phyloP scores from a whole-genome alignment of 139 green algal genomes.

The Chloropicon primus region DNA sequence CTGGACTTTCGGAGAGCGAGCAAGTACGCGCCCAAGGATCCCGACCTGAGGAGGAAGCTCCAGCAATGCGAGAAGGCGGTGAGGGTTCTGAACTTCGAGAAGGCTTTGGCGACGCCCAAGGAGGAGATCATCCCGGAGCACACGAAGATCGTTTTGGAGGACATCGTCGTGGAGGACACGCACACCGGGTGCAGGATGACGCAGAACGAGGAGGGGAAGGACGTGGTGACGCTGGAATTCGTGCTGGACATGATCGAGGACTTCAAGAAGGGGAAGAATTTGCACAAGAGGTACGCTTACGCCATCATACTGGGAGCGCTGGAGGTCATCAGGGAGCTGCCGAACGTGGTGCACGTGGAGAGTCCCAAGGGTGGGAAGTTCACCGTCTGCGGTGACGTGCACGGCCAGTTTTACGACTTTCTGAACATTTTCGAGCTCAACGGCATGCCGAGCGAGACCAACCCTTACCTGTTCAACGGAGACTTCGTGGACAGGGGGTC shows the following conservation, averaged over 20 bases:
- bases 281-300: constrained; percentile 40
- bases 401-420: constrained; percentile 89
- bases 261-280: constrained; percentile 69
- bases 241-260: constrained; percentile 74
- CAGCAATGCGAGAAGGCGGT: constrained; percentile 76
- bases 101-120: constrained; percentile 28
- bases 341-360: constrained; percentile 61
- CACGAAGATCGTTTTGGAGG: background rate
- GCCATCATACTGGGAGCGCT: background rate
- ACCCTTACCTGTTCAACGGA: constrained; percentile 98
- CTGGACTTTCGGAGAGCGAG: constrained; percentile 70
- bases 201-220: constrained; percentile 41
- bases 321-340: constrained; percentile 32
- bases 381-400: constrained; percentile 81
- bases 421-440: constrained; percentile 94
- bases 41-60: constrained; percentile 79
- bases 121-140: constrained; percentile 19
- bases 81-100: constrained; percentile 74
- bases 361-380: constrained; percentile 32
- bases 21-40: constrained; percentile 46
- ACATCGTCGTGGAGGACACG: constrained; percentile 59
- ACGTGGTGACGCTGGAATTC: constrained; percentile 67
- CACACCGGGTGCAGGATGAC: constrained; percentile 48
- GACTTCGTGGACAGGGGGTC: constrained; percentile 96
- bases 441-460: constrained; percentile 59